Base-by-base conservation (phyloP, 108 stramenopile genomes). In the Cyclotella sp. region DNA sequence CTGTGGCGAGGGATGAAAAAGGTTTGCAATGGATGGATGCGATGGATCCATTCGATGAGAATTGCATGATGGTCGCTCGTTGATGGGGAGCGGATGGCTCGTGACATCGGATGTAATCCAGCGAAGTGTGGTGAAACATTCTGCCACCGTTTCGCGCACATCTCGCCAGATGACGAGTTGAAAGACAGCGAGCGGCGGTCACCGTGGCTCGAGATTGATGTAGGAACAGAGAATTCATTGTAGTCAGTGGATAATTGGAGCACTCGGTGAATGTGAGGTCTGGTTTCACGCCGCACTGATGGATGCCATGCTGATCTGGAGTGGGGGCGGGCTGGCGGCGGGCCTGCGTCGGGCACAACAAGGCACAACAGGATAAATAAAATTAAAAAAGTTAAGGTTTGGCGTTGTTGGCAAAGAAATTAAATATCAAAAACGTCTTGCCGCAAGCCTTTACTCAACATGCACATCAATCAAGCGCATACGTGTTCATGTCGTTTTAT, bases 1-100 rank as follows among this genome's bases (percentile, higher is more conserved):
- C 30, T 11, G 28, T 18, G 67, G 49, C 67, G 29, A 53, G 29
- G 29, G 67, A 13, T 4, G 67, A 68, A 15, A 52, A 34, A 10
- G 19, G 63, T 26, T 24, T 41, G 6, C 21, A 21, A 27, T 40
- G 61, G 19, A 24, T 3, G 45, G 21, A 26, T 19, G 63, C 8
- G 9, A 39, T 16, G 2, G 4, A 61, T 2, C 34, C 34, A 6
- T 34, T 34, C 34, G 34, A 34, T 34, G 34, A 34, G 34, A 34
- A 34, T 34, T 2, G 34, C 34, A 6, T 6, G 34, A 34, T 34
- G 34, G 34, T 34, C 34, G 34, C 34, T 34, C 34, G 34, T 34
- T 34, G 34, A 34, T 6, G 34, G 4, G 6, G 6, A 5, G 34
- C 6, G 34, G 34, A 34, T 34, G 34, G 6, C 34, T 34, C 34